Conservation (phyloP, 345 rosid species). For the Aquilaria yunnanensis region DNA sequence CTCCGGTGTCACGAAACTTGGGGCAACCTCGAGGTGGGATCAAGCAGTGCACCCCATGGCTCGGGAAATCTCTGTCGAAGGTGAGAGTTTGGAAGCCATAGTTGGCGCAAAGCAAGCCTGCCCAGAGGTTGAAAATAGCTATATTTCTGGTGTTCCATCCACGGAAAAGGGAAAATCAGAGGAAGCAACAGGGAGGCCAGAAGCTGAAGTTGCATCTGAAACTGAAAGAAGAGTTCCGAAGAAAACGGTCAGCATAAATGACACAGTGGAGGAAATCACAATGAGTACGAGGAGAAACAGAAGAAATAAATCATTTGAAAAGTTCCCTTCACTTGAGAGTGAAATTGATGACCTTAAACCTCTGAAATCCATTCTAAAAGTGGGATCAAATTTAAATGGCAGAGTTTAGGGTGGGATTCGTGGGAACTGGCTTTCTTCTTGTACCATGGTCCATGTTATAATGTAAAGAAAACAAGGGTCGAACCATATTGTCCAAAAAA, state of each 20-base stretch:
- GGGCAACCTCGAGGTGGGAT: neutral
- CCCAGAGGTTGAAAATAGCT: neutral
- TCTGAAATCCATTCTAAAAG: constrained; percentile 45
- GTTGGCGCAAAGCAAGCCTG: neutral
- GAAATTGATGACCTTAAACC: constrained; percentile 29
- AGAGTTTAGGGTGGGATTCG: too few species aligned
- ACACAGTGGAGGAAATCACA: constrained; percentile 33
- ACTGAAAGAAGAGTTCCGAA: constrained; percentile 23
- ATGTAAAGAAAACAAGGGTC: too few species aligned
- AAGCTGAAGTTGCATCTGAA: neutral
- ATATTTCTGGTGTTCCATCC: constrained; percentile 2
- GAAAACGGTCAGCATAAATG: constrained; percentile 53
- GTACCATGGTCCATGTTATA: too few species aligned
- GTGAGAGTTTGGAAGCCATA: neutral
- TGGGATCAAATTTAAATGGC: constrained; percentile 23
- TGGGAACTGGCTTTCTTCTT: too few species aligned
- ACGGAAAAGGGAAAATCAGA: constrained; percentile 11
- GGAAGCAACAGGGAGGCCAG: constrained; percentile 9
- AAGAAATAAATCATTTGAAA: constrained; percentile 24
- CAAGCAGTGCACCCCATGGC: constrained; percentile 1
- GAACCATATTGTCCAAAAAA: too few species aligned
- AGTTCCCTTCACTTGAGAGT: constrained; percentile 17
- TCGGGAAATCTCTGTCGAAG: constrained; percentile 8
- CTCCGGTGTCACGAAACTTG: neutral
- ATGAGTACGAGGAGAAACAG: constrained; percentile 22